These are phyloP conservation scores for Colletotrichum musae DNA, from an alignment of 2,329 filamentous ascomycete species.

Conservation along the genomic window DNA sequence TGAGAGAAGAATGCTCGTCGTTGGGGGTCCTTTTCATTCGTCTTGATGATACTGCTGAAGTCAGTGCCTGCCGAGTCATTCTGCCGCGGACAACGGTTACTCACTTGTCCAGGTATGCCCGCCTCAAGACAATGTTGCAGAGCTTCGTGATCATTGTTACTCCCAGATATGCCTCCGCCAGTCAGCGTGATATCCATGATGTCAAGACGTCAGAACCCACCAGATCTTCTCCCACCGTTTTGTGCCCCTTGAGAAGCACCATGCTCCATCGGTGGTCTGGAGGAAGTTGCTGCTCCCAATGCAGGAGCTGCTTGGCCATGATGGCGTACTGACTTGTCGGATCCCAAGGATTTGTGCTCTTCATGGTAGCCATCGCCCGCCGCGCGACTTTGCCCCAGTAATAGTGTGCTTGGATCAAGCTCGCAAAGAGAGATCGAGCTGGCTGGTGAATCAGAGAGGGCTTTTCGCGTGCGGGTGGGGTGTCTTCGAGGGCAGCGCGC, in stretches of 20 bases:
- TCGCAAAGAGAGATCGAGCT: constrained; percentile 67
- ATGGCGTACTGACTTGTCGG: constrained; percentile 62
- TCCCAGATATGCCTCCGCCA: constrained; percentile 64
- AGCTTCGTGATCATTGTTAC: constrained; percentile 69
- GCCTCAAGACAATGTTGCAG: constrained; percentile 70
- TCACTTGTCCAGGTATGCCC: constrained; percentile 68
- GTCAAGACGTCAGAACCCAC: constrained; percentile 50
- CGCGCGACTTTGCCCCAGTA: constrained; percentile 68
- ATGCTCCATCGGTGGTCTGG: constrained; percentile 63
- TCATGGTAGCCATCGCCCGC: constrained; percentile 61
- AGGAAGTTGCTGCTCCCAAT: constrained; percentile 66
- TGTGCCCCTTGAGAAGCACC: constrained; percentile 60
- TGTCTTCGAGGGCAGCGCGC: constrained; percentile 68
- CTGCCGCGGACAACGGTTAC: constrained; percentile 34
- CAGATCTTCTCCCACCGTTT: constrained; percentile 64
- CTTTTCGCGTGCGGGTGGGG: constrained; percentile 63
- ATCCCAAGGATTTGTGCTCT: constrained; percentile 62
- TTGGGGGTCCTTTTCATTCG: constrained; percentile 55
- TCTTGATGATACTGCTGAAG: constrained; percentile 58
- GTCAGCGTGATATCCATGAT: constrained; percentile 20
- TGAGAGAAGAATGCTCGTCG: constrained; percentile 57
- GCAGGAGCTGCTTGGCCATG: constrained; percentile 57
- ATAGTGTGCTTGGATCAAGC: constrained; percentile 68
- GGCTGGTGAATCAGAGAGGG: constrained; percentile 59
- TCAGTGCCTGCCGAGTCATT: not conserved